Percentiles rank a stretch among this genome's conserved stretches.
Conservation (phyloP, 305 asterid genomes). For the Ajuga reptans region DNA sequence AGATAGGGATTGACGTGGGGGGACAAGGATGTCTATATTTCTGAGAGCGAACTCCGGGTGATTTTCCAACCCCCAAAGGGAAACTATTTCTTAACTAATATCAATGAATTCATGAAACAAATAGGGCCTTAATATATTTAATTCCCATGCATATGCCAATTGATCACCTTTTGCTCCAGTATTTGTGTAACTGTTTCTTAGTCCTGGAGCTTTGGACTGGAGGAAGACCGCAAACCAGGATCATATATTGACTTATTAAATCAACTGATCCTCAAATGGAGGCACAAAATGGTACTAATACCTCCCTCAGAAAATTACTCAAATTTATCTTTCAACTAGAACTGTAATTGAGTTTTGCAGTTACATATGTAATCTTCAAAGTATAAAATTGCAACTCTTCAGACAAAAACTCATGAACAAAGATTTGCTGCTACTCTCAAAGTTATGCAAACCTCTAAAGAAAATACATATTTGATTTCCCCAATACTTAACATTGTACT, state of each 20-base stretch:
- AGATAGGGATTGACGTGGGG: too few relatives aligned
- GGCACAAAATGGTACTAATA: neutral
- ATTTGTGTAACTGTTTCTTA: neutral
- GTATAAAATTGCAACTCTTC: conserved; percentile 1
- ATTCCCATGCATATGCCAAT: neutral
- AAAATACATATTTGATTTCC: neutral
- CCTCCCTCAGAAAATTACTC: neutral
- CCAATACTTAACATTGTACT: neutral
- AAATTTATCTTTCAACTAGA: neutral
- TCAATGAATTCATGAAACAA: neutral
- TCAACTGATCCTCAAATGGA: neutral
- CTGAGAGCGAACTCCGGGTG: too few relatives aligned
- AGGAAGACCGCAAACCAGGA: neutral
- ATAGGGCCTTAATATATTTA: neutral
- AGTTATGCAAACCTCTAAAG: neutral
- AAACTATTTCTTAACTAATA: neutral
- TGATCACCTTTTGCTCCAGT: neutral
- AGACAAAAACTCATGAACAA: neutral
- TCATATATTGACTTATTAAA: neutral
- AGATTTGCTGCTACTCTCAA: neutral
- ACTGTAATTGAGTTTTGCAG: neutral
- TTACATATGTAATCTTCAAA: neutral
- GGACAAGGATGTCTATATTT: too few relatives aligned
- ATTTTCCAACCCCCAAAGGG: too few relatives aligned
- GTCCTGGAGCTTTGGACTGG: neutral